Evolutionary conservation across 164 flowering plant species (phyloP).

Genomic region (Liriodendron chinense): DNA sequence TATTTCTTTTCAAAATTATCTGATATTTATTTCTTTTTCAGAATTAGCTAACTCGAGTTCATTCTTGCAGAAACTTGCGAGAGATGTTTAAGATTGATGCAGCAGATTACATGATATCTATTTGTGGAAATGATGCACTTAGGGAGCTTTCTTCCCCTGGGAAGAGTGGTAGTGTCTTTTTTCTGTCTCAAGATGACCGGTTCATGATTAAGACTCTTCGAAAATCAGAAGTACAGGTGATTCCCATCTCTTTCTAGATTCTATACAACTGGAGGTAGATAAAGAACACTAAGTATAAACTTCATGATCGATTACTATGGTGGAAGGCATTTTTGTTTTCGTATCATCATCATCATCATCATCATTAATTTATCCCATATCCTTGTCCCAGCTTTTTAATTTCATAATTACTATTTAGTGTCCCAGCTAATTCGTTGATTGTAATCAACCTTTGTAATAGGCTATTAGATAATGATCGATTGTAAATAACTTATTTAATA

Average conservation of each 20-base stretch:
- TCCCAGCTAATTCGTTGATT: no score
- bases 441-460: no score
- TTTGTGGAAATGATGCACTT: constrained; percentile 96
- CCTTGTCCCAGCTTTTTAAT: neutral
- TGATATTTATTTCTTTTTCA: no score
- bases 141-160: constrained; percentile 99
- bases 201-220: constrained; percentile 98
- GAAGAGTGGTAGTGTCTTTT: constrained; percentile 96
- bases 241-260: constrained; percentile 7
- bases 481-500: no score
- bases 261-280: neutral
- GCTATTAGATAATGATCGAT: no score
- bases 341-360: neutral
- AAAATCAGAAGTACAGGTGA: constrained; percentile 94
- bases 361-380: neutral
- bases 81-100: constrained; percentile 98
- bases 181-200: constrained; percentile 94
- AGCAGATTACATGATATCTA: constrained; percentile 98
- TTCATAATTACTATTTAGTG: neutral
- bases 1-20: no score
- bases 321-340: neutral
- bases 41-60: neutral
- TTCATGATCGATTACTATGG: neutral
- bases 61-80: constrained; percentile 61
- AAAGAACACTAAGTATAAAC: no score